These are phyloP conservation scores for Microbotryomycetes sp. DNA, from an alignment of 1,284 basidiomycete species.

Conservation along the genomic window DNA sequence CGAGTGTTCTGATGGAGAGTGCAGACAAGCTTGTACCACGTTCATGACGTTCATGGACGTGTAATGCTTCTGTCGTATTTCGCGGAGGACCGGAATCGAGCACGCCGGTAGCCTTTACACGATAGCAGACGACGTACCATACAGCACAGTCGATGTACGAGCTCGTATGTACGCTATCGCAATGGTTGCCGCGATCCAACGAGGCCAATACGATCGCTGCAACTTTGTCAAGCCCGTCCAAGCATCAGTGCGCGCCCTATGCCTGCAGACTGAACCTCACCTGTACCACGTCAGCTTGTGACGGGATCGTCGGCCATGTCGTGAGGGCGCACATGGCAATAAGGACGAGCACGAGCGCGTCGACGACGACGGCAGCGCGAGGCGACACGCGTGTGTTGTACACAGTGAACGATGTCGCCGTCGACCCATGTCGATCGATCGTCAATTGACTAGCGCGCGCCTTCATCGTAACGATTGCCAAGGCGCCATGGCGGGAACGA, in stretches of 20 bases:
- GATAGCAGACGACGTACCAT: neutral
- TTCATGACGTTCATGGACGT: neutral
- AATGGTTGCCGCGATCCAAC: neutral
- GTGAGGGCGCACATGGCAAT: neutral
- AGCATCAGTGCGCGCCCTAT: neutral
- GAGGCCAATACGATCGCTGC: neutral
- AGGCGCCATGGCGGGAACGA: too few relatives aligned
- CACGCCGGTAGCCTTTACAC: too few relatives aligned
- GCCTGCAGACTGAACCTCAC: neutral
- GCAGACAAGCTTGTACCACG: neutral
- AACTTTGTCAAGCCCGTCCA: neutral
- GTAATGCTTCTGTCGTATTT: neutral
- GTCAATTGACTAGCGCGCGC: too few relatives aligned
- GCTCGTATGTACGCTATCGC: neutral
- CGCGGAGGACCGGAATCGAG: neutral
- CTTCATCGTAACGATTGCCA: too few relatives aligned
- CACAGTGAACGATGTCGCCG: neutral
- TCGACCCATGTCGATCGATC: neutral
- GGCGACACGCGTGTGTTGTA: neutral
- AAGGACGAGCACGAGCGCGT: neutral
- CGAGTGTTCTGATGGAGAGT: neutral
- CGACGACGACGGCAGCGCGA: neutral
- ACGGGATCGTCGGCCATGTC: too few relatives aligned
- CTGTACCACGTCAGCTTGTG: too few relatives aligned
- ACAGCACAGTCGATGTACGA: neutral